A percentile compares a stretch with the other conserved stretches of the same genome.
Evolutionary conservation across 2,329 filamentous ascomycete genomes (phyloP).

Genomic region (Colletotrichum simmondsii): DNA sequence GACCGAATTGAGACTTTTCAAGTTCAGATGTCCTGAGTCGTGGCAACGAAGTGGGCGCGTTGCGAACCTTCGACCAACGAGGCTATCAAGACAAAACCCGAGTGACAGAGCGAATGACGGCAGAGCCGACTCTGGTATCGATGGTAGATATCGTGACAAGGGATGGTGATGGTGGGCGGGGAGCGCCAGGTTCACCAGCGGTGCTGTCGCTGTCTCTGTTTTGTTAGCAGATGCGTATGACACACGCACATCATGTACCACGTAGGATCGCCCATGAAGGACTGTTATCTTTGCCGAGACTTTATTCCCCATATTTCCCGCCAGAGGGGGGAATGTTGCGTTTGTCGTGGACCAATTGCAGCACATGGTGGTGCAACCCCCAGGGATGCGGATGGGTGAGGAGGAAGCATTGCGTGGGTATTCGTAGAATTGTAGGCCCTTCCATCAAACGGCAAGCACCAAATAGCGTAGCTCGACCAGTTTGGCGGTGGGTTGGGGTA

Average conservation of each 20-base stretch:
- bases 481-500: constrained; percentile 1
- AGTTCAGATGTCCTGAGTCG: background rate
- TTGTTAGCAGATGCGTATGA: constrained; percentile 23
- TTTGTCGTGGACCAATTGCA: constrained; percentile 29
- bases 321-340: constrained; percentile 7
- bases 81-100: constrained; percentile 6
- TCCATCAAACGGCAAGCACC: constrained; percentile 1
- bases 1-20: background rate
- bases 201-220: background rate
- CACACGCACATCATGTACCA: background rate
- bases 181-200: background rate
- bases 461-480: background rate
- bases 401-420: constrained; percentile 1
- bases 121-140: background rate
- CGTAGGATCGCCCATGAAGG: background rate
- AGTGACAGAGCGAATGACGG: constrained; percentile 12
- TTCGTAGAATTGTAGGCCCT: background rate
- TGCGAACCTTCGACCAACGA: background rate
- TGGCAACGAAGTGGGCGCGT: background rate
- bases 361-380: constrained; percentile 6
- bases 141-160: constrained; percentile 3
- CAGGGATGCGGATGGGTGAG: constrained; percentile 6
- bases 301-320: constrained; percentile 25
- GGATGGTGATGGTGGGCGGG: background rate
- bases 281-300: constrained; percentile 34